Base-by-base conservation (phyloP, 192 early-diverging fungal species). In the Mortierella alpina region DNA sequence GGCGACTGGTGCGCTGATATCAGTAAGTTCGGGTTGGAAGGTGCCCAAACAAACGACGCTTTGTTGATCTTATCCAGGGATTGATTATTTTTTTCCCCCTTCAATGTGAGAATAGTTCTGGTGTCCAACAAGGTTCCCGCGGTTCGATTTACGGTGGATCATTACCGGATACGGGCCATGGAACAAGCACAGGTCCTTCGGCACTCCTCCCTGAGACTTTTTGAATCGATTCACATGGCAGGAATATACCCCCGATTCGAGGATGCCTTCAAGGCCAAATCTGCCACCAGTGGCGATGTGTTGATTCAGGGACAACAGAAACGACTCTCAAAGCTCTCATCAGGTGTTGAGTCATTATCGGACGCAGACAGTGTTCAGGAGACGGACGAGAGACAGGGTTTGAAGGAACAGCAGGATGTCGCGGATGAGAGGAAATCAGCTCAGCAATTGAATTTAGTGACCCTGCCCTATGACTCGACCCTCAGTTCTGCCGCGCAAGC, bases 1-100 rank as follows among this genome's bases (percentile, higher is more conserved):
- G 77, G 77, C n/a, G 77, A 80, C 23, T 72, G 77, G 65, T 80
- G 77, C 39, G 70, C 70, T 23, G 77, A 80, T 52, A 80, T 72
- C n/a, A 60, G 77, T 80, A 72, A 59, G 66, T 46, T 22, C 8
- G 22, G 8, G 41, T 23, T 31, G 45, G 6, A 48, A 48, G 9
- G 48, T 14, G 20, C 0, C 23, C 17, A 1, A 17, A 59, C 17
- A 41, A 59, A 59, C 10, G 40, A 41, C 39, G 6, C 42, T 10
- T 2, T 23, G 17, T 22, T n/a, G n/a, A 47, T 46, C 15, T 10
- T 2, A 48, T 14, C 52, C 42, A 47, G 20, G 9, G 6, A 14
- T 55, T 40, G 13, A 10, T 58, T 52, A 20, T 6, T 44, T 53
- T 47, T 42, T 45, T 48, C 56, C 13, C 52, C 5, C 60, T 7